Percentiles rank a stretch among this genome's conserved stretches.
Evolutionary conservation across 1,139 yeast genomes (phyloP).

Genomic region (Scheffersomyces quercinus): DNA sequence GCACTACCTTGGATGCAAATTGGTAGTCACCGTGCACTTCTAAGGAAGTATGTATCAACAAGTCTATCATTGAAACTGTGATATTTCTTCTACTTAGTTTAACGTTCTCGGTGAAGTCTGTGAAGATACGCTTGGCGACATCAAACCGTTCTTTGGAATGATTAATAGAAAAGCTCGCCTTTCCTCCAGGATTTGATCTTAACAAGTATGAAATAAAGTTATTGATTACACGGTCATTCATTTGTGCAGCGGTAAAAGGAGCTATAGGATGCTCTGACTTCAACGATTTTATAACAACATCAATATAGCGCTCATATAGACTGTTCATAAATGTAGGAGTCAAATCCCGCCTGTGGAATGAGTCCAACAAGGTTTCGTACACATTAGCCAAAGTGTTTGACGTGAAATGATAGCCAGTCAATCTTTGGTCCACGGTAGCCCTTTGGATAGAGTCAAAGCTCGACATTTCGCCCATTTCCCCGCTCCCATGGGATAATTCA

Average conservation of each 20-base stretch:
- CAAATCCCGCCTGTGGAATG: constrained; percentile 12
- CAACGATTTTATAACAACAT: constrained; percentile 4
- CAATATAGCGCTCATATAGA: constrained; percentile 23
- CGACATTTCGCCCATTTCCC: constrained; percentile 13
- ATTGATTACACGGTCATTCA: constrained; percentile 30
- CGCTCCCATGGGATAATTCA: constrained; percentile 21
- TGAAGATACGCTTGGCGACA: constrained; percentile 29
- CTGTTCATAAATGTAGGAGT: constrained; percentile 19
- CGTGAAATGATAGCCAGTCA: constrained; percentile 26
- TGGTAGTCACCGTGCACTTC: constrained; percentile 31
- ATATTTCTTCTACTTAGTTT: constrained; percentile 12
- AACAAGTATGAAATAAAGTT: constrained; percentile 32
- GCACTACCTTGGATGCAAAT: constrained; percentile 35
- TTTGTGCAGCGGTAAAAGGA: constrained; percentile 6
- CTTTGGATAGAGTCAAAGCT: constrained; percentile 15
- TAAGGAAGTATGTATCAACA: constrained; percentile 32
- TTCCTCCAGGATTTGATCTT: constrained; percentile 18
- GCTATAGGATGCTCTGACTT: background rate
- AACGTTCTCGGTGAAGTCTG: constrained; percentile 21
- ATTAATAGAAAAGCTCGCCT: constrained; percentile 20
- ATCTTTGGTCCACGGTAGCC: constrained; percentile 33
- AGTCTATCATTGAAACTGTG: constrained; percentile 28
- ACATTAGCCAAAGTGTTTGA: constrained; percentile 25
- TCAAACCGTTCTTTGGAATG: constrained; percentile 22
- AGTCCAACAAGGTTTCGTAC: constrained; percentile 26